Evolutionary conservation across 495 filamentous ascomycete species (phyloP).

Genomic region (Penicillium parvum): DNA sequence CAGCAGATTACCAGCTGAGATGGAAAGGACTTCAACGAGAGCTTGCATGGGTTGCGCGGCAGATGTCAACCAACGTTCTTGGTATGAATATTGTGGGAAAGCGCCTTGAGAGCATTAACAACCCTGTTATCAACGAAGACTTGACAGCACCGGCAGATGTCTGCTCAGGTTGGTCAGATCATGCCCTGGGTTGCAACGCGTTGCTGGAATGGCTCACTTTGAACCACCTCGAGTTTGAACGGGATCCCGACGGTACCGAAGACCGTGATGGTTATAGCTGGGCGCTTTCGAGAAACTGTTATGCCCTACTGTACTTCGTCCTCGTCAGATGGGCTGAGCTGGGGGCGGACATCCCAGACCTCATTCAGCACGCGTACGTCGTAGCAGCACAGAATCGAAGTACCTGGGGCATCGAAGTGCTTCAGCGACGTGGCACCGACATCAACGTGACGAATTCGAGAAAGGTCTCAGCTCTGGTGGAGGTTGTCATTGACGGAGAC

Average conservation of each 20-base stretch:
- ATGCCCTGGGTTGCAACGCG: too few relatives aligned
- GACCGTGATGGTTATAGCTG: slow-evolving; percentile 8
- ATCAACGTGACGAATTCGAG: slow-evolving; percentile 5
- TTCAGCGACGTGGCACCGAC: slow-evolving; percentile 12
- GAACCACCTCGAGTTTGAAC: background rate
- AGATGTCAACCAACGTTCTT: slow-evolving; percentile 9
- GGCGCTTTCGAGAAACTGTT: background rate
- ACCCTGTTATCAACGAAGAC: background rate
- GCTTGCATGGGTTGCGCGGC: slow-evolving; percentile 31
- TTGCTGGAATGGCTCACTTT: slow-evolving; percentile 6
- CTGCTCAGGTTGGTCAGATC: background rate
- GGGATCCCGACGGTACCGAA: background rate
- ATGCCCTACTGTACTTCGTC: slow-evolving; percentile 13
- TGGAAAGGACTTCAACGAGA: slow-evolving; percentile 22
- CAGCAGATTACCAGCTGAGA: slow-evolving; percentile 1
- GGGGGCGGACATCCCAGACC: background rate
- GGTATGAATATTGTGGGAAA: slow-evolving; percentile 6
- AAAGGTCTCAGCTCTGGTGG: slow-evolving; percentile 12
- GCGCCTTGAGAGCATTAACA: slow-evolving; percentile 5
- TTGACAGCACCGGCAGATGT: background rate
- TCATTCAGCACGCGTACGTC: slow-evolving; percentile 3
- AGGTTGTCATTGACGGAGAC: background rate
- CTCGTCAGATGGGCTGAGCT: slow-evolving; percentile 16
- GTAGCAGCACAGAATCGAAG: slow-evolving; percentile 12
- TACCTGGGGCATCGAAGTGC: slow-evolving; percentile 10